phyloP scores from a whole-genome alignment of 2,329 filamentous ascomycete genomes.

The Colletotrichum trifolii region DNA sequence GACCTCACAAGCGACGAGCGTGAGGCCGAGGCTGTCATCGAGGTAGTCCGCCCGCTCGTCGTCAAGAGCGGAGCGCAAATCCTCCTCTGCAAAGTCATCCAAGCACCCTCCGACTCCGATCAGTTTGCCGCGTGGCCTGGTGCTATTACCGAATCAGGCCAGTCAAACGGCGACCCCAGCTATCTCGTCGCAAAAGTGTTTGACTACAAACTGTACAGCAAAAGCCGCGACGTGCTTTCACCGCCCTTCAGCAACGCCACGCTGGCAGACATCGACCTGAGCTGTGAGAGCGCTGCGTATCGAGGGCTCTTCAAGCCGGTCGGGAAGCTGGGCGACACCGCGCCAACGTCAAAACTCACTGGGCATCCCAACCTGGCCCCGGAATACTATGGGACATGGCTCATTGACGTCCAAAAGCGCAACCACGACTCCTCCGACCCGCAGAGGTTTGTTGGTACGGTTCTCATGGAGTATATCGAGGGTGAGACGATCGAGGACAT shows the following conservation, averaged over 20 bases:
- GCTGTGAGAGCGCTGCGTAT: background rate
- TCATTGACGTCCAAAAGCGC: no score
- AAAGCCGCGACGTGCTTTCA: background rate
- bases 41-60: background rate
- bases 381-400: no score
- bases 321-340: no score
- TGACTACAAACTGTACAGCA: no score
- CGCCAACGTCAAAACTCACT: no score
- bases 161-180: no score
- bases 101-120: background rate
- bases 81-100: background rate
- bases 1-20: no score
- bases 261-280: background rate
- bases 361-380: no score
- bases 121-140: no score
- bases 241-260: background rate
- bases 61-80: background rate
- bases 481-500: background rate
- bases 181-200: no score
- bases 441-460: background rate
- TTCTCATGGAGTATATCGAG: constrained; percentile 8
- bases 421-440: no score
- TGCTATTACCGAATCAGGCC: no score
- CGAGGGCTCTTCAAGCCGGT: background rate
- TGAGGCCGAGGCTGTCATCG: background rate